Evolutionary conservation across 2,329 filamentous ascomycete species (phyloP), one percentile per base, ranked within the genome.

Genomic region (Aspergillus ochraceoroseus): DNA sequence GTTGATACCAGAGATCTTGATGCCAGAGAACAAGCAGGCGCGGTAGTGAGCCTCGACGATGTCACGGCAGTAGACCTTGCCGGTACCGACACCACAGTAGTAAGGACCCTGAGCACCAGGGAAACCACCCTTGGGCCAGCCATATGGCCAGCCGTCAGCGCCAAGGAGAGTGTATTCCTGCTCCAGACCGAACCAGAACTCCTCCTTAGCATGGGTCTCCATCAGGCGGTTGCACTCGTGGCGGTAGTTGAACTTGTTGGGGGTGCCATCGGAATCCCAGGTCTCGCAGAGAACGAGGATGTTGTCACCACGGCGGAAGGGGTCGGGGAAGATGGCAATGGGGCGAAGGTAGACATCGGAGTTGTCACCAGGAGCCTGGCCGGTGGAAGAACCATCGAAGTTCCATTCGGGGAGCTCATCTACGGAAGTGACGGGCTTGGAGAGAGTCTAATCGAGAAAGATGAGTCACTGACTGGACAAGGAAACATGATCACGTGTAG

Each of bases 241-340:
- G 56, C 92, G 87, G 82, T 83, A 86, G 84, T 98, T 98, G 84
- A 80, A 96, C 71, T 94, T 89, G 82, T 96, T 98, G 70, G 92
- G 92, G 49, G 82, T 87, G 64, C 88, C 89, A 70, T 95, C 89
- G 53, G 85, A 75, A 65, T 90, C 88, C 85, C 87, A 95, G 70
- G 87, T 94, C 76, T 95, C 90, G 64, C 83, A 80, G 61, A 96
- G 84, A 59, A 96, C 90, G 57, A 95, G 80, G 68, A 95, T 84
- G 77, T 95, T 95, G 71, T 88, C 85, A 46, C 80, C 80, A 48
- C 81, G 79, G 55, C 89, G 85, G 83, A 95, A 90, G 46, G 90
- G 90, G 53, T 95, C 88, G 56, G 87, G 85, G 79, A 80, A 95
- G 71, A 89, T 81, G 57, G 88, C 87, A 49, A 85, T 80, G 44